Percentiles rank a stretch among this genome's conserved stretches.
Evolutionary conservation across 1,284 basidiomycete genomes (phyloP).

Genomic region (Ustilago crameri): DNA sequence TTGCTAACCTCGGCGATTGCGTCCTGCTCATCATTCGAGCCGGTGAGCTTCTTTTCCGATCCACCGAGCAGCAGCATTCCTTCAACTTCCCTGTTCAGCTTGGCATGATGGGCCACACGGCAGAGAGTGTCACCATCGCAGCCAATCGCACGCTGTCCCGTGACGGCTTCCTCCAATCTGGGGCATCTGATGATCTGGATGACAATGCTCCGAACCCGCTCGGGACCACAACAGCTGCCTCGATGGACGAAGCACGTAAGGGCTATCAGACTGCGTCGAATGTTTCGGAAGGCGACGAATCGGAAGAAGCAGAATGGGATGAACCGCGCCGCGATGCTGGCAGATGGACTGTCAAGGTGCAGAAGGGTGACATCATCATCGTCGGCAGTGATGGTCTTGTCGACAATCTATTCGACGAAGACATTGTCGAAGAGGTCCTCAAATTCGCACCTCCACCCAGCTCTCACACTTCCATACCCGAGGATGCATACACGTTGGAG

Average conservation of each 20-base stretch:
- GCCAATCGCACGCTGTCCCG: conserved; percentile 53
- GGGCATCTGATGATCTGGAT: conserved; percentile 53
- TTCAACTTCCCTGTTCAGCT: conserved; percentile 93
- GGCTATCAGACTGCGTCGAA: neutral
- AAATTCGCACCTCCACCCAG: conserved; percentile 71
- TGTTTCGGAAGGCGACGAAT: conserved; percentile 32
- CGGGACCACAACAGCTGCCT: conserved; percentile 36
- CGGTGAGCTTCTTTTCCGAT: conserved; percentile 83
- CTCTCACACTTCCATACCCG: conserved; percentile 18
- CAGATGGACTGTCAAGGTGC: conserved; percentile 79
- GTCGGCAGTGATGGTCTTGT: conserved; percentile 88
- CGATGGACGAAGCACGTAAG: conserved; percentile 42
- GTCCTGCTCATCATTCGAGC: conserved; percentile 80
- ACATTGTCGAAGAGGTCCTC: conserved; percentile 87
- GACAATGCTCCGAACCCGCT: conserved; percentile 51
- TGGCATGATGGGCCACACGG: conserved; percentile 77
- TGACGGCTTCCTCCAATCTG: conserved; percentile 50
- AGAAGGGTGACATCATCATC: conserved; percentile 86
- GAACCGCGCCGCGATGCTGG: conserved; percentile 74
- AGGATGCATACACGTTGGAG: conserved; percentile 21
- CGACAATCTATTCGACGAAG: conserved; percentile 95
- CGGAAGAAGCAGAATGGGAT: conserved; percentile 61
- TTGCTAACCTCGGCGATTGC: conserved; percentile 93
- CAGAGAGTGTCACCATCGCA: conserved; percentile 73
- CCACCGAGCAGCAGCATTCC: conserved; percentile 93